Percentiles rank a stretch among this genome's conserved stretches.
phyloP scores from a whole-genome alignment of 306 rosid genomes.

The Biancaea sappan region DNA sequence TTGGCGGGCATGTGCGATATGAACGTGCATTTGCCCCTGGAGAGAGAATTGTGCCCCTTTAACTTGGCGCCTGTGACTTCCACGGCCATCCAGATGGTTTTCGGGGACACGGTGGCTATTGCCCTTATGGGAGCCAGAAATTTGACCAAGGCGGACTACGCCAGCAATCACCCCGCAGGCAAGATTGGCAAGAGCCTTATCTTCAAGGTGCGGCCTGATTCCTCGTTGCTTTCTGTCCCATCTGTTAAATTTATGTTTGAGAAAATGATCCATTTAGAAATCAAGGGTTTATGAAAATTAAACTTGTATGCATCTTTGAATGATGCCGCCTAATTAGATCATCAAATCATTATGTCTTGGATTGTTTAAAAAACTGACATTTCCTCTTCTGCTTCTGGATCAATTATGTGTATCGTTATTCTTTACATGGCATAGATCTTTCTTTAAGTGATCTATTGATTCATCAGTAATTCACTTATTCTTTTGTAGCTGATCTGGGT shows the following conservation, averaged over 20 bases:
- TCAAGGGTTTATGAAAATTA: not conserved
- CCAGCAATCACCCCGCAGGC: constrained; percentile 94
- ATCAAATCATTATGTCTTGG: not conserved
- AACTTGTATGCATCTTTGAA: not conserved
- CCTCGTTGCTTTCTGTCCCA: not conserved
- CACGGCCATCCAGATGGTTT: constrained; percentile 96
- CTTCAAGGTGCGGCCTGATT: constrained; percentile 61
- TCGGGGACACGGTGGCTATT: constrained; percentile 94
- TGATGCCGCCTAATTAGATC: not conserved
- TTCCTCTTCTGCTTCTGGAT: not conserved
- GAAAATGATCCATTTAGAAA: not conserved
- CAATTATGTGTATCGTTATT: not conserved
- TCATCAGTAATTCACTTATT: not conserved
- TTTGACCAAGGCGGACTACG: constrained; percentile 83
- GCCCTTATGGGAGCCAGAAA: constrained; percentile 91
- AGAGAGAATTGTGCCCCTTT: constrained; percentile 90
- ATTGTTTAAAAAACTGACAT: not conserved
- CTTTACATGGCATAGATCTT: not conserved
- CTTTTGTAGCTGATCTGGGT: not conserved
- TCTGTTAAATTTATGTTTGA: not conserved
- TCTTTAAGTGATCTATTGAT: not conserved
- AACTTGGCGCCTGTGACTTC: constrained; percentile 98
- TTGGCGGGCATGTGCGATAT: constrained; percentile 70
- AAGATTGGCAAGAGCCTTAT: constrained; percentile 93
- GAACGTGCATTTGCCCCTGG: constrained; percentile 85